Evolutionary conservation across 192 early-diverging fungal species (phyloP).

Genomic region (Linnemannia hyalina): DNA sequence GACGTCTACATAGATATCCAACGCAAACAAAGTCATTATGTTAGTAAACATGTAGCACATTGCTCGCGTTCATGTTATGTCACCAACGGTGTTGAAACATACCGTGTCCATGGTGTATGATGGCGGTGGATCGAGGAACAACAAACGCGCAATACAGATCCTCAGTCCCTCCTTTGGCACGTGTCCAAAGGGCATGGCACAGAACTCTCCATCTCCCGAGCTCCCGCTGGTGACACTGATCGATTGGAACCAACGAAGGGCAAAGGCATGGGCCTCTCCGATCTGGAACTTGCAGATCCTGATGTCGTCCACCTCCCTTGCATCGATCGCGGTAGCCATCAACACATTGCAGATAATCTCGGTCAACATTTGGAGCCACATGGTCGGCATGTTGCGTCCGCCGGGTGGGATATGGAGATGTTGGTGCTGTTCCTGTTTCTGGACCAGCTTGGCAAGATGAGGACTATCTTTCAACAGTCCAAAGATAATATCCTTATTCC

Average conservation of each 20-base stretch:
- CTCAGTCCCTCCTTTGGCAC: conserved; percentile 25
- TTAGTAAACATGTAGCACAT: not conserved
- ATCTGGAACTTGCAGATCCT: conserved; percentile 46
- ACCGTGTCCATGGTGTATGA: conserved; percentile 45
- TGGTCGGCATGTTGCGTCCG: conserved; percentile 20
- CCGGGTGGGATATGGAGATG: conserved; percentile 8
- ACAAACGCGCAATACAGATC: conserved; percentile 26
- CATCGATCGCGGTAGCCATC: conserved; percentile 51
- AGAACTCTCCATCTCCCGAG: conserved; percentile 25
- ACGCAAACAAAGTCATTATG: too few relatives aligned
- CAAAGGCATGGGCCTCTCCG: conserved; percentile 34
- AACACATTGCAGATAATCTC: conserved; percentile 49
- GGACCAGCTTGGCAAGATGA: conserved; percentile 10
- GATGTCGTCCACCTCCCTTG: conserved; percentile 34
- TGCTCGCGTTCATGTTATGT: not conserved
- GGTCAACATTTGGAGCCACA: conserved; percentile 45
- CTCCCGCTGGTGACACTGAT: conserved; percentile 15
- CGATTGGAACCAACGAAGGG: conserved; percentile 40
- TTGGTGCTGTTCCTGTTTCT: conserved; percentile 45
- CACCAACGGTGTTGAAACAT: not conserved
- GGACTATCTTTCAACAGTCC: conserved; percentile 39
- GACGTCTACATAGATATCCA: conserved; percentile 15
- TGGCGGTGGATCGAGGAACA: conserved; percentile 42
- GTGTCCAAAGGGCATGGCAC: conserved; percentile 43
- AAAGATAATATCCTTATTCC: conserved; percentile 42